A percentile compares a stretch with the other conserved stretches of the same genome.
Evolutionary conservation across 352 stramenopile genomes (phyloP).

Genomic region (Phytopythium aichiense): DNA sequence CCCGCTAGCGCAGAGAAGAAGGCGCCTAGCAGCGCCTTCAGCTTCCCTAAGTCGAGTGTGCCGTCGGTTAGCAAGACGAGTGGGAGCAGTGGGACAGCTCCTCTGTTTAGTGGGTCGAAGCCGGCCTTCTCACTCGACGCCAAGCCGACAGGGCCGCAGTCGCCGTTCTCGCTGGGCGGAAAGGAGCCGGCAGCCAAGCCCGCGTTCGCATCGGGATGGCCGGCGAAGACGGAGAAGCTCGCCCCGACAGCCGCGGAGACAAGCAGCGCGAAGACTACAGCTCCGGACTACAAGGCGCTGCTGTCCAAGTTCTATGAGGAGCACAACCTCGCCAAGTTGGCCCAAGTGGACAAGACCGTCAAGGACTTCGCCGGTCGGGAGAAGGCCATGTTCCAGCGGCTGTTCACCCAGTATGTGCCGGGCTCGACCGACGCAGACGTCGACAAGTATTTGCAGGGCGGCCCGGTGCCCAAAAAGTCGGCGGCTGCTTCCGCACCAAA

Average conservation of each 20-base stretch:
- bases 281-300: constrained; percentile 39
- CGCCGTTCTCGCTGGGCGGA: constrained; percentile 25
- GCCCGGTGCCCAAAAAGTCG: constrained; percentile 41
- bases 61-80: constrained; percentile 10
- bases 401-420: constrained; percentile 62
- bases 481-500: constrained; percentile 11
- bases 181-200: constrained; percentile 18
- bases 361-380: constrained; percentile 51
- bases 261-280: neutral
- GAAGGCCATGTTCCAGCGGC: constrained; percentile 47
- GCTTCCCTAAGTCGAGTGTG: constrained; percentile 17
- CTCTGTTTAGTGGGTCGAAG: neutral
- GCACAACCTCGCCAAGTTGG: constrained; percentile 46
- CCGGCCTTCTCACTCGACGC: neutral
- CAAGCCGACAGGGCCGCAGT: constrained; percentile 1
- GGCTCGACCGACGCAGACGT: constrained; percentile 51
- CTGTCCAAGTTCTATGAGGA: constrained; percentile 64
- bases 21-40: constrained; percentile 17
- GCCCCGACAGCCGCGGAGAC: constrained; percentile 10
- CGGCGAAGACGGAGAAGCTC: constrained; percentile 9
- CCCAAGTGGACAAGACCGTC: constrained; percentile 47
- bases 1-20: constrained; percentile 5
- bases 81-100: neutral
- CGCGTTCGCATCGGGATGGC: constrained; percentile 24
- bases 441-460: constrained; percentile 56